A percentile compares a stretch with the other conserved stretches of the same genome.
Evolutionary conservation across 2,329 filamentous ascomycete genomes (phyloP).

Genomic region (Thelonectria rubi): DNA sequence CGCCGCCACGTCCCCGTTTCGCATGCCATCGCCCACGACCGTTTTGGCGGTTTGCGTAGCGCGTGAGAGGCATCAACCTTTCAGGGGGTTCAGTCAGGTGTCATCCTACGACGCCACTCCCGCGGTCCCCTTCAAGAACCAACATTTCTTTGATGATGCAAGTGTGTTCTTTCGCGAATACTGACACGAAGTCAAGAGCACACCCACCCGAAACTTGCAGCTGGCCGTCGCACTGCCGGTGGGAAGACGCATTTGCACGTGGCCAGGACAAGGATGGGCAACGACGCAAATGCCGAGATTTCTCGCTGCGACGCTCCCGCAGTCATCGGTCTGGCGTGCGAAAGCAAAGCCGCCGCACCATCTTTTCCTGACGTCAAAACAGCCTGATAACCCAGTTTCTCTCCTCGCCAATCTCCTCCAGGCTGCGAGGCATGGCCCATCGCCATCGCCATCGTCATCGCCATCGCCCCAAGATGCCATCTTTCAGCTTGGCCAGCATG

Average conservation of each 20-base stretch:
- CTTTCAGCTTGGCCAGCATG: not conserved
- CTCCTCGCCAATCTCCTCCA: not conserved
- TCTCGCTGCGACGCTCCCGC: too few relatives aligned
- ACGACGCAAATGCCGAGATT: not conserved
- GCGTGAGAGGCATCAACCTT: not conserved
- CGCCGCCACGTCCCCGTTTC: not conserved
- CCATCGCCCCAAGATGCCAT: not conserved
- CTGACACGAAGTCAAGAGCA: not conserved
- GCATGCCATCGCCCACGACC: not conserved
- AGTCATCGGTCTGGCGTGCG: too few relatives aligned
- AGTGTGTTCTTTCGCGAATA: not conserved
- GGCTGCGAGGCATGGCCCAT: not conserved
- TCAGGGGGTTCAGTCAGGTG: not conserved
- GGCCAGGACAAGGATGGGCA: constrained; percentile 3
- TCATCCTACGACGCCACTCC: not conserved
- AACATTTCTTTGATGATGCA: not conserved
- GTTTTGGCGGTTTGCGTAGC: not conserved
- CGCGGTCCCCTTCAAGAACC: not conserved
- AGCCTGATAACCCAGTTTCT: not conserved
- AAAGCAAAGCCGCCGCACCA: not conserved
- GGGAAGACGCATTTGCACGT: constrained; percentile 3
- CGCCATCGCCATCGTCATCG: not conserved
- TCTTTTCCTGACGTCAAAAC: not conserved
- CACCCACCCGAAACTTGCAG: too few relatives aligned
- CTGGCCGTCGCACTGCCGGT: not conserved